Evolutionary conservation across 129 eudicot species (phyloP).

Genomic region (Artemisia argyi): DNA sequence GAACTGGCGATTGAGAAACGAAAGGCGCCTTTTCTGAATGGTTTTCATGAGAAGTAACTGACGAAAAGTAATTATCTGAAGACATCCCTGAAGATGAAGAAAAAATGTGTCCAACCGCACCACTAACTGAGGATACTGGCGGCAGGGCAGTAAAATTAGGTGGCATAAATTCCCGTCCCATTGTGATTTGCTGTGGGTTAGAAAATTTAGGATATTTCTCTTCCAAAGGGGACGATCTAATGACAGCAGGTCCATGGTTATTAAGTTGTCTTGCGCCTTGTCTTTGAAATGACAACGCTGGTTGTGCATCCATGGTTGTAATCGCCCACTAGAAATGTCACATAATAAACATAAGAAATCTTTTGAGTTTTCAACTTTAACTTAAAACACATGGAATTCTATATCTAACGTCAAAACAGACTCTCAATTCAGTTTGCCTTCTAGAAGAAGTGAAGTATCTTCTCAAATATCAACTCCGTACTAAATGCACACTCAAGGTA

Average conservation of each 20-base stretch:
- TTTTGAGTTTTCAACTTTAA: neutral
- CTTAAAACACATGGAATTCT: neutral
- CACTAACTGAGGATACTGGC: constrained; percentile 23
- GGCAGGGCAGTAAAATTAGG: no score
- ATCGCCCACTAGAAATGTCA: constrained; percentile 1
- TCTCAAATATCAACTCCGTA: neutral
- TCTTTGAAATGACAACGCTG: constrained; percentile 60
- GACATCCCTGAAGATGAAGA: constrained; percentile 77
- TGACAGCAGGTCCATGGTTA: constrained; percentile 54
- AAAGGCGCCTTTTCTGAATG: constrained; percentile 53
- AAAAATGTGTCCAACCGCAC: constrained; percentile 64
- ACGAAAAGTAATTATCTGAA: constrained; percentile 71
- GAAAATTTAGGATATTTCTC: constrained; percentile 55
- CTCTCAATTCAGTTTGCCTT: no score
- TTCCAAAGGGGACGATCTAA: constrained; percentile 54
- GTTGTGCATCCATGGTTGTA: constrained; percentile 73
- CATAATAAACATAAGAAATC: constrained; percentile 12
- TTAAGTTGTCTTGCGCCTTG: constrained; percentile 51
- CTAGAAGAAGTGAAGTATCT: no score
- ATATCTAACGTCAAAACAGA: neutral
- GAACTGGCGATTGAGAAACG: constrained; percentile 58
- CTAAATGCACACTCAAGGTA: neutral
- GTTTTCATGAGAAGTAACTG: constrained; percentile 51
- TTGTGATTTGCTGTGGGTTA: constrained; percentile 42
- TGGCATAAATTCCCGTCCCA: no score